Evolutionary conservation across 2,329 filamentous ascomycete species (phyloP), one percentile per base, ranked within the genome.

Genomic region (Aspergillus fijiensis): DNA sequence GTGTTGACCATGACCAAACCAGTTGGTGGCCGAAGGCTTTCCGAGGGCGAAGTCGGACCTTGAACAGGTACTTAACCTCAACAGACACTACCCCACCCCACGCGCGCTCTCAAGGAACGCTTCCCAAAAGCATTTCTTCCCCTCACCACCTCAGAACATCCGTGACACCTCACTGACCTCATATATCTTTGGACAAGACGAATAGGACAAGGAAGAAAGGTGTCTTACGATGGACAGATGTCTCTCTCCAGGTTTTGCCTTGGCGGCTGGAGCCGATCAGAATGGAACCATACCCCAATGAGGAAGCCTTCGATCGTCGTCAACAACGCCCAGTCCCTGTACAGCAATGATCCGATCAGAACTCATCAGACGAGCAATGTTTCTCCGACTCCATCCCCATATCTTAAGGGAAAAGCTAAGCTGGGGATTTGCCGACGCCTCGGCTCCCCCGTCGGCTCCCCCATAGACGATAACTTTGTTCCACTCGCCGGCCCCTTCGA

Each of bases 291-390:
- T 45, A 45, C 39, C 39, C 39, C 16, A 19, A 45, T 45, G 39
- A 19, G 39, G 39, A 45, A 45, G 39, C 39, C 16, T 19, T 45
- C 39, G 39, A 45, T 45, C 14, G 39, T 45, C 39, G 39, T 45
- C 16, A 45, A 45, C 39, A 19, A 45, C 39, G 39, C 39, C 39
- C 14, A 82, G 39, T 45, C 39, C 16, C n/a, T 45, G 39, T 45
- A 45, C 39, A 45, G 16, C 39, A 45, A 45, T 45, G 16, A 45
- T 45, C 39, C 39, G 39, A 45, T 45, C 39, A 45, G 39, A 45
- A n/a, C 39, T 7, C 14, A 45, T 45, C 39, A 16, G 39, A 45
- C 16, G 39, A 45, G 16, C 39, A 45, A 7, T 19, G 39, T 19
- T 45, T 45, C 39, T 45, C 14, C 39, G 39, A 16, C 39, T 19